A percentile compares a stretch with the other conserved stretches of the same genome.
These are phyloP conservation scores for Amanita exitialis DNA, from an alignment of 768 basidiomycete genomes.

Conservation along the genomic window DNA sequence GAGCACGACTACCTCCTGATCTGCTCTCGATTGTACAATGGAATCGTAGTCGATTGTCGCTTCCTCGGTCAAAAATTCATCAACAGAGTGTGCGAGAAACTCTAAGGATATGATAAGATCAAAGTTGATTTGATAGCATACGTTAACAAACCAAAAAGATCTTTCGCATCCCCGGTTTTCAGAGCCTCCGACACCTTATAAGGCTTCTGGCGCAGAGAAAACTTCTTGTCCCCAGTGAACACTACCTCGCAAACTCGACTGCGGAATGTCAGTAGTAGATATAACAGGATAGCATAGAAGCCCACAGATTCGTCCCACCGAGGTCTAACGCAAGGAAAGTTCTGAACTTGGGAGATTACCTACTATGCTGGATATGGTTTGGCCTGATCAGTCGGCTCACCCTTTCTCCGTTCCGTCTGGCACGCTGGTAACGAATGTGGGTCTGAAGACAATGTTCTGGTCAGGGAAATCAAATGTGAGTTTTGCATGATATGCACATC, in stretches of 20 bases:
- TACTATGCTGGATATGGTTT: background rate
- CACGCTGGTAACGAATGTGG: constrained; percentile 91
- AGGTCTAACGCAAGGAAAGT: constrained; percentile 95
- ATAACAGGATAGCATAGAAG: background rate
- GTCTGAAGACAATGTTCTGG: constrained; percentile 33
- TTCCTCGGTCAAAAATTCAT: constrained; percentile 76
- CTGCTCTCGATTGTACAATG: constrained; percentile 12
- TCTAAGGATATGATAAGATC: constrained; percentile 36
- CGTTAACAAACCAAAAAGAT: constrained; percentile 63
- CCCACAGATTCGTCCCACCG: constrained; percentile 95
- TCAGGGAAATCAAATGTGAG: background rate
- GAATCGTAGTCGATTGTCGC: constrained; percentile 34
- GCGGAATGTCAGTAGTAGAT: background rate
- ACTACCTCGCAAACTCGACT: constrained; percentile 94
- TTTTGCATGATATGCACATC: constrained; percentile 47
- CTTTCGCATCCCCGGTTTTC: constrained; percentile 85
- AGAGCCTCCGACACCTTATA: constrained; percentile 91
- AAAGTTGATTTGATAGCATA: background rate
- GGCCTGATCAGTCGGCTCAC: constrained; percentile 30
- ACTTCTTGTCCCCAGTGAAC: constrained; percentile 83
- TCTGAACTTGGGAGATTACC: constrained; percentile 26
- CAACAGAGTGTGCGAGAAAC: constrained; percentile 95
- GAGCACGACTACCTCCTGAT: constrained; percentile 39
- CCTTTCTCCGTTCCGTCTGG: constrained; percentile 93
- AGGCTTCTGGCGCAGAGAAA: constrained; percentile 88